These are phyloP conservation scores for Diaporthe helianthi DNA, from an alignment of 2,329 filamentous ascomycete species.

Conservation along the genomic window DNA sequence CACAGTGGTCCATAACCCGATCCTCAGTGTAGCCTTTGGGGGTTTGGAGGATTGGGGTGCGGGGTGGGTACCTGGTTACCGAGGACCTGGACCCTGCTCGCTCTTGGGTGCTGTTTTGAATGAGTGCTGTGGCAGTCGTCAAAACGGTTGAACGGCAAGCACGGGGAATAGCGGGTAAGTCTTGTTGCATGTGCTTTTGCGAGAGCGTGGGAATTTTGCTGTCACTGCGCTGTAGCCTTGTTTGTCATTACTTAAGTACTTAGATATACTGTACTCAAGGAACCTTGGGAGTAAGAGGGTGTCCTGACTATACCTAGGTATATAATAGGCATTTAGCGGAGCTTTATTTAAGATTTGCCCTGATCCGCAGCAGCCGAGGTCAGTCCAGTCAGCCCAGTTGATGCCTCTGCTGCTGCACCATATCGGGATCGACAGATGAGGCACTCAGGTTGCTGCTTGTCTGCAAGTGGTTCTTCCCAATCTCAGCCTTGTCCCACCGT, in stretches of 20 bases:
- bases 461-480: slow-evolving; percentile 12
- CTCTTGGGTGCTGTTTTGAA: too few species aligned
- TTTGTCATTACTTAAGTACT: not conserved
- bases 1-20: not conserved
- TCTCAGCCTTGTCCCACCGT: slow-evolving; percentile 21
- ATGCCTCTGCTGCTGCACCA: not conserved
- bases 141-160: not conserved
- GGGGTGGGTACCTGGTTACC: not conserved
- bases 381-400: not conserved
- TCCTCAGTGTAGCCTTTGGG: not conserved
- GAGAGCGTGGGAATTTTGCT: not conserved
- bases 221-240: not conserved
- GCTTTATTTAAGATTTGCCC: slow-evolving; percentile 7
- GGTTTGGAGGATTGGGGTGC: too few species aligned
- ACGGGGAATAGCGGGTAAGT: not conserved
- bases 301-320: not conserved
- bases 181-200: not conserved
- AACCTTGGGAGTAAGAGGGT: too few species aligned
- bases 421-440: slow-evolving; percentile 22
- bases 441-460: not conserved
- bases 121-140: not conserved
- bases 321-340: slow-evolving; percentile 11
- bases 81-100: slow-evolving; percentile 17
- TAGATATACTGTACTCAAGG: too few species aligned
- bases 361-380: slow-evolving; percentile 22